Base-by-base conservation (phyloP, 768 basidiomycete species). In the Leucocoprinus birnbaumii region DNA sequence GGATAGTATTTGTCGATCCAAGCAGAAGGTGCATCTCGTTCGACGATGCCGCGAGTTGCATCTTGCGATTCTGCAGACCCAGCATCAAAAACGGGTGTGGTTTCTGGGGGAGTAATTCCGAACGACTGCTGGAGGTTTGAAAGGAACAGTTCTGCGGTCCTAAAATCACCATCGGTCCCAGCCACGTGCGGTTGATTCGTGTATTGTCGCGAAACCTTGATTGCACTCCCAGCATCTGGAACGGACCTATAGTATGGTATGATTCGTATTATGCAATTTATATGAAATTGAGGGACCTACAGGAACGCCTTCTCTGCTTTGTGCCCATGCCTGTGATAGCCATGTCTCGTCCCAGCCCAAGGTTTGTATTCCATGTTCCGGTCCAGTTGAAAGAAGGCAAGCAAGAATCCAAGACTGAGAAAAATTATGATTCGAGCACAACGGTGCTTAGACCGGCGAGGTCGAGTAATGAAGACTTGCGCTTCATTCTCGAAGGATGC, bases 1-100 rank as follows among this genome's bases (percentile, higher is more conserved):
- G 95, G 94, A 69, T 89, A 96, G 68, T 98, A 97, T 31, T 80
- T 79, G 61, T 93, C 90, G 56, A 93, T 84, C 91, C 91, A 94
- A 54, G 87, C 89, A 1, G 72, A 77, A 2, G 88, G 87, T 19
- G 66, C 68, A 22, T 73, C 65, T 5, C 71, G 62, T 22, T 72
- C 69, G 0, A 82, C 79, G 41, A 83, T 72, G 22, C 68, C 67
- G 16, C 88, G 73, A 0, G 89, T 92, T 2, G 89, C 82, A 42
- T 80, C 74, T 51, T 85, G 85, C 22, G 89, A 90, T 49, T 78
- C 75, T 9, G 68, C 62, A 26, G 87, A 78, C 4, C 92, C 92
- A n/a, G 91, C 89, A 18, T 83, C 70, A 63, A 79, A 93, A 51
- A 93, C 74, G 13, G 87, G 84, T 16, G 70, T 59, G 7, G 72